These are phyloP conservation scores for Coniophora puteana DNA, from an alignment of 1,284 basidiomycete species.

Conservation along the genomic window DNA sequence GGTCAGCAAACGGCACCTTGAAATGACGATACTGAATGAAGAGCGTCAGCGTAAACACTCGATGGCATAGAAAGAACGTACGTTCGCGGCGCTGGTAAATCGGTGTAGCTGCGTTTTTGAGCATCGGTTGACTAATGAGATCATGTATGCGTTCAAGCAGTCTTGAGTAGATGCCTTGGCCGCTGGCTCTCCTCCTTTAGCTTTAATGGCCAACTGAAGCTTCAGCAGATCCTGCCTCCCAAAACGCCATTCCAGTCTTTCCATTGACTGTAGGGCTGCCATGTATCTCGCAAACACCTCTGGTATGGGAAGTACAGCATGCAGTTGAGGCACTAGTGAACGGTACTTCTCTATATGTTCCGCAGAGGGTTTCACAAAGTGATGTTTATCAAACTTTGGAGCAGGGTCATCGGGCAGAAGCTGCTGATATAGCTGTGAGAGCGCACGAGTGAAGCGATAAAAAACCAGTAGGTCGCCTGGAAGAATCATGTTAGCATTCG, in stretches of 20 bases:
- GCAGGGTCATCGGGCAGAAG: constrained; percentile 4
- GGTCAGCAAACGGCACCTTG: constrained; percentile 14
- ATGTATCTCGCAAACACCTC: constrained; percentile 15
- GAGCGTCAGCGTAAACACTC: not conserved
- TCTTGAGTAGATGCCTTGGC: constrained; percentile 24
- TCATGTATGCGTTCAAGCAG: constrained; percentile 29
- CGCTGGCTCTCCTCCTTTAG: not conserved
- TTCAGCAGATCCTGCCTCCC: constrained; percentile 9
- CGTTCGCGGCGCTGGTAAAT: constrained; percentile 26
- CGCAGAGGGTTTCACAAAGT: constrained; percentile 11
- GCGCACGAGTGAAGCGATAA: constrained; percentile 24
- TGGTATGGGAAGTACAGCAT: constrained; percentile 5
- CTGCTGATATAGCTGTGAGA: constrained; percentile 25
- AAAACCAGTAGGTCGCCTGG: constrained; percentile 26
- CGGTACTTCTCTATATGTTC: constrained; percentile 7
- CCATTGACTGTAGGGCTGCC: constrained; percentile 8
- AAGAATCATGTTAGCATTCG: not conserved
- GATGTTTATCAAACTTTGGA: constrained; percentile 20
- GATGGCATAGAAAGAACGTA: constrained; percentile 13
- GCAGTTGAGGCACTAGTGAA: constrained; percentile 19
- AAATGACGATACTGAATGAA: constrained; percentile 24
- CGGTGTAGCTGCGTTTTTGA: constrained; percentile 5
- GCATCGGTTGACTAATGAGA: constrained; percentile 19
- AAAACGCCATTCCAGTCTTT: constrained; percentile 19
- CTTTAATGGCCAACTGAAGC: constrained; percentile 15